Percentiles rank a stretch among this genome's conserved stretches.
phyloP scores from a whole-genome alignment of 257 asterid species.

The Nicotiana undulata region DNA sequence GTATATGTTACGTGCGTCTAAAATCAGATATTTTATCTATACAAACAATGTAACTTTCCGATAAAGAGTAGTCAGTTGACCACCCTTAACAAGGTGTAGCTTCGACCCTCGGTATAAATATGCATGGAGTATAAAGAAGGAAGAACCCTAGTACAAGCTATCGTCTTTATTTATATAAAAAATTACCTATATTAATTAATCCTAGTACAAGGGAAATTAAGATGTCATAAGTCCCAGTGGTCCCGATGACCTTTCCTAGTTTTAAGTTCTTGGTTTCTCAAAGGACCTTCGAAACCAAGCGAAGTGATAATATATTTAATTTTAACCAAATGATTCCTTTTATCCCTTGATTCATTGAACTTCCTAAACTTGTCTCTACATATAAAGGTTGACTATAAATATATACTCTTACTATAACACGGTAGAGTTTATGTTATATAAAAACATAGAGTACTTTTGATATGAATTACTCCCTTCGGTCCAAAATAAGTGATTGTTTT shows the following conservation, averaged over 20 bases:
- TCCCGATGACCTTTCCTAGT: neutral
- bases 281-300: constrained; percentile 28
- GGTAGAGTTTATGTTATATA: no score
- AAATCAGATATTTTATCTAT: no score
- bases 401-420: neutral
- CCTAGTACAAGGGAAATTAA: neutral
- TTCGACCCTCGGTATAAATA: no score
- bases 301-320: neutral
- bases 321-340: neutral
- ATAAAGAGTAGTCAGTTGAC: no score
- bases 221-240: neutral
- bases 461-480: no score
- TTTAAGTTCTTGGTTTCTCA: constrained; percentile 9
- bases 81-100: no score
- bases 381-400: neutral
- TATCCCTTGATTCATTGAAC: neutral
- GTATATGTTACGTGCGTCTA: no score
- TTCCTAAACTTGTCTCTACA: neutral
- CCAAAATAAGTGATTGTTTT: no score
- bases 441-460: no score
- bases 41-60: no score
- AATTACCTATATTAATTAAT: neutral
- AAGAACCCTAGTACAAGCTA: neutral
- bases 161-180: neutral
- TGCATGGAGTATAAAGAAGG: neutral